Evolutionary conservation across 2,329 filamentous ascomycete genomes (phyloP), one percentile per base, ranked within the genome.

Genomic region (Xylaria sp.): DNA sequence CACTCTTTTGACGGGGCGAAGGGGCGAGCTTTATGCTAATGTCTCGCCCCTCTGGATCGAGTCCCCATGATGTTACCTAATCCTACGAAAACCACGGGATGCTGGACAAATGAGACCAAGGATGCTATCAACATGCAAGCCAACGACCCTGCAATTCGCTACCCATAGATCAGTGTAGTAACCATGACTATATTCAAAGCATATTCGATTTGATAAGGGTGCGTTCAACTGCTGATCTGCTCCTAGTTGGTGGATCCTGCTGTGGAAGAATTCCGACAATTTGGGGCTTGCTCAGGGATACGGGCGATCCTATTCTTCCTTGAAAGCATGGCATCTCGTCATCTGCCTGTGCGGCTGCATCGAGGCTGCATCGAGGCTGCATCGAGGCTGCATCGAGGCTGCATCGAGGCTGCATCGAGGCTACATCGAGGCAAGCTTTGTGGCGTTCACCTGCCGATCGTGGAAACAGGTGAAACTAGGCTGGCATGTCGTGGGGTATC

Each of bases 391-490:
- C 51, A 58, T 61, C 43, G 25, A 70, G 58, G 39, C 41, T n/a
- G n/a, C n/a, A n/a, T n/a, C n/a, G n/a, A n/a, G 55, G 52, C 62
- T 59, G 23, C 51, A 62, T 61, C 43, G 20, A 70, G 58, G 39
- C 48, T 59, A 31, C 51, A 58, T 61, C 43, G 25, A 70, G 58
- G 39, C 41, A 69, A 70, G 61, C 61, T 48, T 58, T 51, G 64
- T 61, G 65, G 62, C 52, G 52, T 56, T 63, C 64, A 72, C 70
- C 70, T 72, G 68, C 70, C 70, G 64, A 72, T 70, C 62, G 12
- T 63, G 63, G 70, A 70, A 67, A 67, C 43, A 57, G 33, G 56
- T 66, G 68, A 63, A 70, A 62, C 66, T 62, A 62, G 28, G 25
- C 12, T 9, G 48, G 25, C 43, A 20, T 52, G 41, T 49, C 43